phyloP scores from a whole-genome alignment of 2,329 filamentous ascomycete genomes.

The Fusarium sp. region DNA sequence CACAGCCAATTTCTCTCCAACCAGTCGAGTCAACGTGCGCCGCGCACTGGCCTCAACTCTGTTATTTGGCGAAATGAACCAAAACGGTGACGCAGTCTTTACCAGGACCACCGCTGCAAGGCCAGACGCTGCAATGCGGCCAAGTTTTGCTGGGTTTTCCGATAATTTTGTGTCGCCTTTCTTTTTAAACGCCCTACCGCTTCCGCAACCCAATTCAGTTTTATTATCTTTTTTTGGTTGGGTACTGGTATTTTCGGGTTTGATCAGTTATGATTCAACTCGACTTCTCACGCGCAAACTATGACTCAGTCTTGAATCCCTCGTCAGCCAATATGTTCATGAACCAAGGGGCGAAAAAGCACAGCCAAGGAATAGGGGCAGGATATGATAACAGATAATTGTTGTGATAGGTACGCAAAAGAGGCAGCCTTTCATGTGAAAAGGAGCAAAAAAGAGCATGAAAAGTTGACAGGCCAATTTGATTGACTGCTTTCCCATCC shows the following conservation, averaged over 20 bases:
- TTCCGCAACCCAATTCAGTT: slow-evolving; percentile 30
- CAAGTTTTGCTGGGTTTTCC: slow-evolving; percentile 31
- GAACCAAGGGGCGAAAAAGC: slow-evolving; percentile 18
- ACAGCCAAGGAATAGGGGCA: slow-evolving; percentile 16
- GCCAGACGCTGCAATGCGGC: slow-evolving; percentile 30
- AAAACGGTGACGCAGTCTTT: slow-evolving; percentile 40
- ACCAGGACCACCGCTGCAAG: slow-evolving; percentile 32
- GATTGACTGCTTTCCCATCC: slow-evolving; percentile 28
- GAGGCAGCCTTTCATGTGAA: slow-evolving; percentile 34
- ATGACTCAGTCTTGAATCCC: slow-evolving; percentile 36
- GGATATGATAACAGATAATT: slow-evolving; percentile 8
- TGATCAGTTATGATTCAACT: slow-evolving; percentile 29
- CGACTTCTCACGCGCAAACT: slow-evolving; percentile 21
- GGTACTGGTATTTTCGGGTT: slow-evolving; percentile 29
- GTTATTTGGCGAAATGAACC: slow-evolving; percentile 36
- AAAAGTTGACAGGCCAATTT: slow-evolving; percentile 22
- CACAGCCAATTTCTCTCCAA: slow-evolving; percentile 28
- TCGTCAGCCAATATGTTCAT: slow-evolving; percentile 16
- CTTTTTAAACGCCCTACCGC: slow-evolving; percentile 25
- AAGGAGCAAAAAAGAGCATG: slow-evolving; percentile 32
- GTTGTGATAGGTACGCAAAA: slow-evolving; percentile 23
- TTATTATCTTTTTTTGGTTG: slow-evolving; percentile 18
- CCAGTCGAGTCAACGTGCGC: slow-evolving; percentile 33
- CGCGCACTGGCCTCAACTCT: slow-evolving; percentile 34
- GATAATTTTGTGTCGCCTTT: slow-evolving; percentile 15